These are phyloP conservation scores for Verticillium tricorpus DNA, from an alignment of 2,329 filamentous ascomycete genomes.

Conservation along the genomic window DNA sequence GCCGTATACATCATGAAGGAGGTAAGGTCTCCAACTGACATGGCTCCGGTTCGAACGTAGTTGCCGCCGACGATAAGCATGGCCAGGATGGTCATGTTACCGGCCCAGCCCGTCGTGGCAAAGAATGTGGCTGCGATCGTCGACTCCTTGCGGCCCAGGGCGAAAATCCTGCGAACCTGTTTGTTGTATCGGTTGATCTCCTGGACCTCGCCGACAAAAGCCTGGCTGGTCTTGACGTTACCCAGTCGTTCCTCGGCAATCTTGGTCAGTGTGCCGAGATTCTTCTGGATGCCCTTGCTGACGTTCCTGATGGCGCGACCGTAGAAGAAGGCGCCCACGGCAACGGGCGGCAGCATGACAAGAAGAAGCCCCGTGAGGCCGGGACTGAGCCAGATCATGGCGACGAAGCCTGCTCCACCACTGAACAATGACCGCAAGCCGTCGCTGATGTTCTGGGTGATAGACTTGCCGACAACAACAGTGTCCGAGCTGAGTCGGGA, in stretches of 20 bases:
- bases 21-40: slow-evolving; percentile 87
- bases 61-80: slow-evolving; percentile 86
- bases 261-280: slow-evolving; percentile 87
- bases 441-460: slow-evolving; percentile 96
- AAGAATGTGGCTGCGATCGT: slow-evolving; percentile 91
- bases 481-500: slow-evolving; percentile 94
- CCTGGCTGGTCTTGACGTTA: slow-evolving; percentile 94
- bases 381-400: slow-evolving; percentile 95
- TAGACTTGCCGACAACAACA: slow-evolving; percentile 96
- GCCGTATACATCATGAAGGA: slow-evolving; percentile 99
- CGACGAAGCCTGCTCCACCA: slow-evolving; percentile 79
- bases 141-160: slow-evolving; percentile 80
- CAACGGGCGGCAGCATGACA: slow-evolving; percentile 86
- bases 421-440: slow-evolving; percentile 89
- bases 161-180: slow-evolving; percentile 88
- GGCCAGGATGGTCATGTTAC: slow-evolving; percentile 92
- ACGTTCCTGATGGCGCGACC: slow-evolving; percentile 84
- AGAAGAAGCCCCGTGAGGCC: slow-evolving; percentile 84
- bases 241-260: slow-evolving; percentile 97
- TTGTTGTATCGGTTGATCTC: slow-evolving; percentile 89
- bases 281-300: slow-evolving; percentile 89
- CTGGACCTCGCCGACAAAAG: slow-evolving; percentile 88
- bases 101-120: slow-evolving; percentile 78
- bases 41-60: slow-evolving; percentile 80
- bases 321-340: slow-evolving; percentile 86